phyloP scores from a whole-genome alignment of 106 monocot species.

The Vanilla planifolia region DNA sequence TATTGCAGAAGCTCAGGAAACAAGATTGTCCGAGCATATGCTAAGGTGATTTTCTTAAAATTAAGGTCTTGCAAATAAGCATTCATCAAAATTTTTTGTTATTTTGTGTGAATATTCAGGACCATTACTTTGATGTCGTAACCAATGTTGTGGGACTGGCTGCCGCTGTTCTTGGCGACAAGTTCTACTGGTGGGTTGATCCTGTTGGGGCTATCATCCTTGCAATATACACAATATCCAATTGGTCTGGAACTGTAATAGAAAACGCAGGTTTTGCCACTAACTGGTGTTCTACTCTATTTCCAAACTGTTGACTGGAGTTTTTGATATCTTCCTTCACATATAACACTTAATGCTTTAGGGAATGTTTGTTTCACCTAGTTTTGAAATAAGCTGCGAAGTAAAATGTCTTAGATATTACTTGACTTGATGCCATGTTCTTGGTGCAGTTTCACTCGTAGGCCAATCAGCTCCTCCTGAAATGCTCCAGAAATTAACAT shows the following conservation, averaged over 20 bases:
- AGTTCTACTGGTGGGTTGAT: slow-evolving; percentile 94
- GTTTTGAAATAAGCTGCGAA: neutral
- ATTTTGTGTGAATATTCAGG: slow-evolving; percentile 28
- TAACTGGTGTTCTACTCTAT: neutral
- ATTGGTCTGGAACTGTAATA: slow-evolving; percentile 85
- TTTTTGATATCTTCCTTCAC: too few relatives aligned
- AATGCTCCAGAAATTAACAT: slow-evolving; percentile 90
- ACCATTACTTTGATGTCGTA: slow-evolving; percentile 94
- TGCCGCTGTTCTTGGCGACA: slow-evolving; percentile 93
- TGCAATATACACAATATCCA: slow-evolving; percentile 78
- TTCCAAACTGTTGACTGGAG: neutral
- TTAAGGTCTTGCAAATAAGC: neutral
- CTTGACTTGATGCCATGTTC: neutral
- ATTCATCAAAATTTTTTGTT: neutral
- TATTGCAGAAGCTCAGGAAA: slow-evolving; percentile 79
- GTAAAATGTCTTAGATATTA: neutral
- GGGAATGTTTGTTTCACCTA: too few relatives aligned
- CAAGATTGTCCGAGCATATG: slow-evolving; percentile 82
- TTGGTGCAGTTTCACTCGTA: slow-evolving; percentile 66
- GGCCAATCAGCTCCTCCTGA: slow-evolving; percentile 83
- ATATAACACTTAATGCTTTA: too few relatives aligned
- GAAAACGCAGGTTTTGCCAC: slow-evolving; percentile 79
- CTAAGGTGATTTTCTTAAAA: slow-evolving; percentile 51
- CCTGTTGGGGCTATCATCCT: slow-evolving; percentile 82
- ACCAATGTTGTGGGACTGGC: slow-evolving; percentile 84